Evolutionary conservation across 2,329 filamentous ascomycete species (phyloP).

Genomic region (Ophiosphaerella korrae): DNA sequence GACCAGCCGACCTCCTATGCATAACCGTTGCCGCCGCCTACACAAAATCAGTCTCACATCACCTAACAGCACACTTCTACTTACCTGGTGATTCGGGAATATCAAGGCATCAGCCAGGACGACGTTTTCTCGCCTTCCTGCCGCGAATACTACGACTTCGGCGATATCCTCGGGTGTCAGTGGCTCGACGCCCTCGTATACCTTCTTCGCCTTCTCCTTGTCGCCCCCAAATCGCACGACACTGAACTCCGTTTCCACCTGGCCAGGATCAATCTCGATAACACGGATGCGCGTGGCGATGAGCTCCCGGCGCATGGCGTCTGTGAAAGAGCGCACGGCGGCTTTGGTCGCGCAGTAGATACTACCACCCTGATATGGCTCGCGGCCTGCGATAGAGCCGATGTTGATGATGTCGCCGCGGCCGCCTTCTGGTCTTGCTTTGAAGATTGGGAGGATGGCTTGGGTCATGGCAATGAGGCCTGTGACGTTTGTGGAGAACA

Average conservation of each 20-base stretch:
- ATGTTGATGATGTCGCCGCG: conserved; percentile 95
- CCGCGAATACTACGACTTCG: conserved; percentile 85
- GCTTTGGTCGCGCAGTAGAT: conserved; percentile 96
- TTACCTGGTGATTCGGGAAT: conserved; percentile 87
- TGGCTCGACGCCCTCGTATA: conserved; percentile 75
- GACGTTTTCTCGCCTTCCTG: conserved; percentile 84
- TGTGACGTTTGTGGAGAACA: conserved; percentile 93
- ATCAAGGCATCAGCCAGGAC: conserved; percentile 86
- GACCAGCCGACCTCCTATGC: conserved; percentile 34
- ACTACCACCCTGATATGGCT: conserved; percentile 81
- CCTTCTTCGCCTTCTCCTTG: conserved; percentile 84
- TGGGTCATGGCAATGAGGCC: conserved; percentile 97
- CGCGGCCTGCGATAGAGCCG: conserved; percentile 87
- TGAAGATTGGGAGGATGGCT: conserved; percentile 82
- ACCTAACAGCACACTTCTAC: conserved; percentile 31
- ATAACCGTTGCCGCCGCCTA: conserved; percentile 46
- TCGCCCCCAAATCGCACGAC: conserved; percentile 88
- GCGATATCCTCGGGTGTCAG: conserved; percentile 90
- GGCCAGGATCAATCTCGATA: conserved; percentile 88
- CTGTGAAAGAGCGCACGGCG: conserved; percentile 83
- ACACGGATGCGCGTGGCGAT: conserved; percentile 79
- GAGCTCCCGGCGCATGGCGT: conserved; percentile 80
- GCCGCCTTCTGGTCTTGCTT: conserved; percentile 70
- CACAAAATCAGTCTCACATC: conserved; percentile 14
- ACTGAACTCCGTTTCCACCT: conserved; percentile 94